Evolutionary conservation across 805 yeast species (phyloP).

Genomic region (Candida railenensis): DNA sequence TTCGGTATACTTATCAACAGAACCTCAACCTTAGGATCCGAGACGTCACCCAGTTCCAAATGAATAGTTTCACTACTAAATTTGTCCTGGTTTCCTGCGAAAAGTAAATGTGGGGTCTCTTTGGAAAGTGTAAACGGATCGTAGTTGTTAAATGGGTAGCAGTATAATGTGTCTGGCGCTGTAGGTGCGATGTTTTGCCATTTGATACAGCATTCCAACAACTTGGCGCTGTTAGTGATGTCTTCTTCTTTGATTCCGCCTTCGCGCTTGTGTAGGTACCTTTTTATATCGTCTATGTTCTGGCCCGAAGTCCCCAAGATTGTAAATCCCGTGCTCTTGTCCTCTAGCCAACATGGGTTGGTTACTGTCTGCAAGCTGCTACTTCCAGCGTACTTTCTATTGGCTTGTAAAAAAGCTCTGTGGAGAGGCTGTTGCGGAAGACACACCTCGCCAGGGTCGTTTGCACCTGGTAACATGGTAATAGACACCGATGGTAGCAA

Average conservation of each 20-base stretch:
- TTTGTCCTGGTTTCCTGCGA: constrained; percentile 78
- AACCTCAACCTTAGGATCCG: constrained; percentile 22
- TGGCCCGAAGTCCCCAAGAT: constrained; percentile 83
- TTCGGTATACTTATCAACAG: constrained; percentile 68
- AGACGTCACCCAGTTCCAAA: background rate
- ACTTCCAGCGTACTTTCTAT: constrained; percentile 45
- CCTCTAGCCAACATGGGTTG: constrained; percentile 74
- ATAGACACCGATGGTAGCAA: constrained; percentile 63
- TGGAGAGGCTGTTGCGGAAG: constrained; percentile 93
- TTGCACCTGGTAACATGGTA: constrained; percentile 77
- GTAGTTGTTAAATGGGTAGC: constrained; percentile 71
- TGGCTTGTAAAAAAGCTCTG: constrained; percentile 58
- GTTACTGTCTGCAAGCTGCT: constrained; percentile 26
- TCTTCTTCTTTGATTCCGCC: constrained; percentile 31
- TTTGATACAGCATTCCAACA: constrained; percentile 61
- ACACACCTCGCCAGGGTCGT: constrained; percentile 82
- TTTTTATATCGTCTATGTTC: constrained; percentile 72
- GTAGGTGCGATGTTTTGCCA: constrained; percentile 94
- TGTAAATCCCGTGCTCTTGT: constrained; percentile 46
- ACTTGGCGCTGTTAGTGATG: background rate
- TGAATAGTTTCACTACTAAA: constrained; percentile 32
- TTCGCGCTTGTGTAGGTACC: constrained; percentile 48
- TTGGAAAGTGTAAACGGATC: constrained; percentile 78
- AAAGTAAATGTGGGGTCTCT: constrained; percentile 82
- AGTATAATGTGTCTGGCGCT: constrained; percentile 92